These are phyloP conservation scores for Saccharomycopsis malanga DNA, from an alignment of 805 yeast genomes.

Conservation along the genomic window DNA sequence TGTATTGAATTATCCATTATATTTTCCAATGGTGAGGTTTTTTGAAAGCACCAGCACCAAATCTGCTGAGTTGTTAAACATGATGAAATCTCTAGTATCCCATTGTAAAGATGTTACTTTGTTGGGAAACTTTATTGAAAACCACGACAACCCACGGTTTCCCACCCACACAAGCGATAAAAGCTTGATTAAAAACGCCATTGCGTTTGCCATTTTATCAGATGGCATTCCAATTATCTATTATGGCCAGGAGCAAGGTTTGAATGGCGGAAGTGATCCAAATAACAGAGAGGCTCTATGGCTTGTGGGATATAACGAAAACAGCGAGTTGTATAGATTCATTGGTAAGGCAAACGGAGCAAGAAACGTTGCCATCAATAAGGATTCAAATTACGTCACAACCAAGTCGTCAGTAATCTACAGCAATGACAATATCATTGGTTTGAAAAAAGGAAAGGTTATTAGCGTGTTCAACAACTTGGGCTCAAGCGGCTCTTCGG, in stretches of 20 bases:
- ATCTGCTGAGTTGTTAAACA: neutral
- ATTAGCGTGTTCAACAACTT: neutral
- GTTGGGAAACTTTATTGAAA: neutral
- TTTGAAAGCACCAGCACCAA: neutral
- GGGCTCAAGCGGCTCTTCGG: neutral
- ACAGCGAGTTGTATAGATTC: neutral
- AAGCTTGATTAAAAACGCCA: neutral
- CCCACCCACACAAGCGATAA: neutral
- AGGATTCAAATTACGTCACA: neutral
- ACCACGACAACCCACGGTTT: neutral
- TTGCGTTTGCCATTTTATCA: neutral
- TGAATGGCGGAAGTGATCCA: neutral
- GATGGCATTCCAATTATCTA: constrained; percentile 1
- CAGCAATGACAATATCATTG: neutral
- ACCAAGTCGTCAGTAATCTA: neutral
- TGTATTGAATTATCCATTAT: neutral
- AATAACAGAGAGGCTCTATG: neutral
- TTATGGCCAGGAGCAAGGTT: neutral
- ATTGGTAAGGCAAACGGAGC: neutral
- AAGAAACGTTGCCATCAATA: neutral
- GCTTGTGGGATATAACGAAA: neutral
- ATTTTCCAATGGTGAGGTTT: neutral
- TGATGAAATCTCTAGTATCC: neutral
- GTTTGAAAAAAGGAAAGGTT: neutral
- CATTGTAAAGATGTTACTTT: neutral